Base-by-base conservation (phyloP, 768 basidiomycete genomes). In the Royoungia palumana region DNA sequence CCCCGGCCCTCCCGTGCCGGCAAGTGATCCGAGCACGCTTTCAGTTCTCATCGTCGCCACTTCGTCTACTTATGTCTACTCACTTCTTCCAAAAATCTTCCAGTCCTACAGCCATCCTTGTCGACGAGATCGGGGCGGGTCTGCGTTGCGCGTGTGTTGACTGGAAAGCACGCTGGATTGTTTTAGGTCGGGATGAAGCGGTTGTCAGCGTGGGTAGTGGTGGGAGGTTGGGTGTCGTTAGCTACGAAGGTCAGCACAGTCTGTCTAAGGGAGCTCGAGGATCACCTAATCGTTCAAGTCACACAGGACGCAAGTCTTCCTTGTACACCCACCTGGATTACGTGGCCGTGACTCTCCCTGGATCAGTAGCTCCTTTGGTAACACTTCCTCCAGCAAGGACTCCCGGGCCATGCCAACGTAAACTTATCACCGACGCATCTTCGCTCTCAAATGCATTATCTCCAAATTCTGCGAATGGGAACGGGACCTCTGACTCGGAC, bases 31-130 rank as follows among this genome's bases (percentile, higher is more conserved):
- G n/a, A 65, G 72, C 3, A 72, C 74, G 17, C 61, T 81, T 14
- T 80, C 81, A 59, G 75, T 97, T 7, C 87, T 94, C 65, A 85
- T 98, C 38, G 86, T 87, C n/a, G 97, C 94, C 0, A 91, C 85
- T 0, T 87, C 85, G 47, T 79, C 83, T 25, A 88, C 94, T 1
- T 72, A 95, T 20, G 78, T 80, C 6, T 86, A 92, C 59, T 82
- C 85, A 28, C 82, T 85, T 0, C 78, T 86, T 0, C 88, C 90
- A 0, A 78, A n/a, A 79, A 50, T 82, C 83, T 2, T 83, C 80
- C 56, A 85, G 85, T 10, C 81, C 79, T 5, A 63, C 81, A 3
- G 77, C 89, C 1, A 72, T 75, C 0, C 81, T 83, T 0, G 80
- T 96, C 1, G 93, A 97, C 57, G 94, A 97, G 56, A 78, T 88